Evolutionary conservation across 768 basidiomycete species (phyloP).

Genomic region (Symmetrospora coprosmae): DNA sequence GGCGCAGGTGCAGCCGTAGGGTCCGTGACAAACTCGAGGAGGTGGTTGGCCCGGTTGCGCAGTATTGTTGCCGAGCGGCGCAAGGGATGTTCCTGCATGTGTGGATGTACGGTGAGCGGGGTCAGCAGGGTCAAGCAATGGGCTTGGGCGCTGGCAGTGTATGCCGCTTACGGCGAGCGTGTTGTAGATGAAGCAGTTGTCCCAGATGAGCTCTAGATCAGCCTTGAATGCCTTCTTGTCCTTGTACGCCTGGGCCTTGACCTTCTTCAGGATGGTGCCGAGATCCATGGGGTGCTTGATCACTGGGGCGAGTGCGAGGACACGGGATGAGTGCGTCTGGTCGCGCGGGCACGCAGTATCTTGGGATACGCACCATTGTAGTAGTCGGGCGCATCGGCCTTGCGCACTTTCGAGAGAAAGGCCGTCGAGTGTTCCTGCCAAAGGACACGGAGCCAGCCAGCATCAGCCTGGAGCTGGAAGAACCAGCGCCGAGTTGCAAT

Average conservation of each 20-base stretch:
- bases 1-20: constrained; percentile 46
- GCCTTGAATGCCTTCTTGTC: constrained; percentile 84
- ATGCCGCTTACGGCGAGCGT: constrained; percentile 59
- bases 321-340: constrained; percentile 40
- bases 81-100: constrained; percentile 71
- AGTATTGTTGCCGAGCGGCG: constrained; percentile 67
- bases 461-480: constrained; percentile 33
- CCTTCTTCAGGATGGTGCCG: constrained; percentile 78
- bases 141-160: too few relatives aligned
- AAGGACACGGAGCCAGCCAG: too few relatives aligned
- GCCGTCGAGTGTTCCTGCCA: constrained; percentile 75
- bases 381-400: constrained; percentile 81
- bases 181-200: constrained; percentile 86
- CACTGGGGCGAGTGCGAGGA: constrained; percentile 58
- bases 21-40: constrained; percentile 79
- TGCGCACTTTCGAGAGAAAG: constrained; percentile 84
- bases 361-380: constrained; percentile 54
- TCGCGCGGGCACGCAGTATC: background rate
- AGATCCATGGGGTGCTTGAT: constrained; percentile 94
- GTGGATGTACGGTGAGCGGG: too few relatives aligned
- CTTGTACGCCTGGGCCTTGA: constrained; percentile 67
- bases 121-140: too few relatives aligned
- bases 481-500: constrained; percentile 48
- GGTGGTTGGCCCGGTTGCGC: constrained; percentile 65
- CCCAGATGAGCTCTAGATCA: constrained; percentile 93